Percentiles rank a stretch among this genome's conserved stretches.
These are phyloP conservation scores for Nectriaceae sp. DNA, from an alignment of 2,329 filamentous ascomycete species.

Conservation along the genomic window DNA sequence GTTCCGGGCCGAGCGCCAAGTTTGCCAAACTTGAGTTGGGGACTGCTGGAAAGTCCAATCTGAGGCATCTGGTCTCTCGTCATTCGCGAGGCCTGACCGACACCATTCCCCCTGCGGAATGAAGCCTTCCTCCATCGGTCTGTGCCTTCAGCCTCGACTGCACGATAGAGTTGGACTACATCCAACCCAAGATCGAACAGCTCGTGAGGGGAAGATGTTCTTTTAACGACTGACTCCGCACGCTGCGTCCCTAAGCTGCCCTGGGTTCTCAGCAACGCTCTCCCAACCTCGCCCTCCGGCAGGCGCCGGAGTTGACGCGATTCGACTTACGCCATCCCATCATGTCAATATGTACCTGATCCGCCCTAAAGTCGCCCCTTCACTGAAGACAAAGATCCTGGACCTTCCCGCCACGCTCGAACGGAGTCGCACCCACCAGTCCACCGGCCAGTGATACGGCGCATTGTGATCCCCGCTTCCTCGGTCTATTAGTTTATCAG, in stretches of 20 bases:
- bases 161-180: slow-evolving; percentile 24
- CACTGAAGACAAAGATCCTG: slow-evolving; percentile 28
- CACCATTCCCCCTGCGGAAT: slow-evolving; percentile 30
- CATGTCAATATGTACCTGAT: slow-evolving; percentile 27
- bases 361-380: slow-evolving; percentile 21
- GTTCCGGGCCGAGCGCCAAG: slow-evolving; percentile 22
- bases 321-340: slow-evolving; percentile 25
- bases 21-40: slow-evolving; percentile 13
- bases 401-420: slow-evolving; percentile 30
- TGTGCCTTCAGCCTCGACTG: slow-evolving; percentile 30
- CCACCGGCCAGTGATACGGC: slow-evolving; percentile 14
- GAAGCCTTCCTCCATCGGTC: slow-evolving; percentile 29
- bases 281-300: slow-evolving; percentile 7
- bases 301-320: slow-evolving; percentile 19
- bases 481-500: slow-evolving; percentile 18
- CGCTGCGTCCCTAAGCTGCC: too few relatives aligned
- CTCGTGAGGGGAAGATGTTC: not conserved
- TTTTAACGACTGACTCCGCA: too few relatives aligned
- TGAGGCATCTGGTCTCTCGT: slow-evolving; percentile 26
- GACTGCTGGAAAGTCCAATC: slow-evolving; percentile 24
- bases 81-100: slow-evolving; percentile 26
- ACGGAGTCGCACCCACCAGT: slow-evolving; percentile 31
- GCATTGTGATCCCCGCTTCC: slow-evolving; percentile 23
- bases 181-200: slow-evolving; percentile 21
- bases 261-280: too few relatives aligned